Evolutionary conservation across 306 rosid species (phyloP).

Genomic region (Vigna angularis): DNA sequence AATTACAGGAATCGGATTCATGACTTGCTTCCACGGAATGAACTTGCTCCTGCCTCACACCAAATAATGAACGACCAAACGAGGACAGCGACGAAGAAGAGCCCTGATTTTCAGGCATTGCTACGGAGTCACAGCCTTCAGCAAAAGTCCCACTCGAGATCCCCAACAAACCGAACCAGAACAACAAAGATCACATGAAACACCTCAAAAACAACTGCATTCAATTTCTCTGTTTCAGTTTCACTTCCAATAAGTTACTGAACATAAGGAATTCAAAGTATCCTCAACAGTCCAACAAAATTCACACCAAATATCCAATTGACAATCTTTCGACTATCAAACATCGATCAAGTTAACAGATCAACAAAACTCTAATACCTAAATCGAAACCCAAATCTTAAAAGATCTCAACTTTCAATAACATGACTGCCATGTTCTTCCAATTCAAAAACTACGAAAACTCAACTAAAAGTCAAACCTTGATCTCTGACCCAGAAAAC

Average conservation of each 20-base stretch:
- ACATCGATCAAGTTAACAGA: slow-evolving; percentile 43
- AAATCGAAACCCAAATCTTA: slow-evolving; percentile 41
- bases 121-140: slow-evolving; percentile 41
- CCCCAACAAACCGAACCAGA: slow-evolving; percentile 34
- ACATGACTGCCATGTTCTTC: background rate
- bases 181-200: slow-evolving; percentile 49
- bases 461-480: slow-evolving; percentile 40
- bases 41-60: slow-evolving; percentile 68
- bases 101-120: slow-evolving; percentile 67
- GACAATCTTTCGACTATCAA: slow-evolving; percentile 13
- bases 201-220: slow-evolving; percentile 50
- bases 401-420: slow-evolving; percentile 45
- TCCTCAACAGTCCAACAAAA: slow-evolving; percentile 28
- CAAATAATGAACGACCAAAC: slow-evolving; percentile 68
- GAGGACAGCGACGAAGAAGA: slow-evolving; percentile 66
- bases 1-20: slow-evolving; percentile 59
- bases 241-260: slow-evolving; percentile 39
- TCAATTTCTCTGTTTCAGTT: slow-evolving; percentile 40
- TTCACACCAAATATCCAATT: slow-evolving; percentile 30
- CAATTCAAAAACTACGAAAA: slow-evolving; percentile 35
- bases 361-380: slow-evolving; percentile 39
- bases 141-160: slow-evolving; percentile 38
- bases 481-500: slow-evolving; percentile 45
- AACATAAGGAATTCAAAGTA: slow-evolving; percentile 20
- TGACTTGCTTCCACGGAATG: slow-evolving; percentile 64